phyloP scores from a whole-genome alignment of 805 yeast species.

The Candida multigemmis region DNA sequence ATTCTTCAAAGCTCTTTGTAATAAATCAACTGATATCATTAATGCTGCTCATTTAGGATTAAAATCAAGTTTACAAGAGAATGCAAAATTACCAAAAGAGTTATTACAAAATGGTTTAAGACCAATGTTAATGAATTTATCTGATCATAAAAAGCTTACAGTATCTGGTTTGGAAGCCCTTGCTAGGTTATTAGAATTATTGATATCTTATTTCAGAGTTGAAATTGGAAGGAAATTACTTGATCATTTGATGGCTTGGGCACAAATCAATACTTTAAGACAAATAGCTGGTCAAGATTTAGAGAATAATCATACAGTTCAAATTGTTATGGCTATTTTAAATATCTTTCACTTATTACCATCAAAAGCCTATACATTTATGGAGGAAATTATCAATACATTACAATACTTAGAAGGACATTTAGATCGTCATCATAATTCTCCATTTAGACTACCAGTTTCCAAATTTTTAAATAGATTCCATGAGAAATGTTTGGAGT shows the following conservation, averaged over 20 bases:
- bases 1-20: conserved; percentile 86
- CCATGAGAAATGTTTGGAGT: conserved; percentile 62
- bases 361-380: conserved; percentile 81
- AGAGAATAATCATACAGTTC: conserved; percentile 71
- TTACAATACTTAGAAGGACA: conserved; percentile 73
- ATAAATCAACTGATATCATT: conserved; percentile 76
- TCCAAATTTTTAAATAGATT: conserved; percentile 81
- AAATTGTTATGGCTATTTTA: conserved; percentile 81
- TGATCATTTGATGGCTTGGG: conserved; percentile 95
- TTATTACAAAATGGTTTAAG: conserved; percentile 88
- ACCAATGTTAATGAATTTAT: conserved; percentile 90
- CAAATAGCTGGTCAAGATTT: conserved; percentile 74
- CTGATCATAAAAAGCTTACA: conserved; percentile 86
- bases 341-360: conserved; percentile 90
- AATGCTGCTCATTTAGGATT: conserved; percentile 91
- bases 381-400: conserved; percentile 77
- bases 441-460: conserved; percentile 89
- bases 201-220: conserved; percentile 90
- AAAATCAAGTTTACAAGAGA: conserved; percentile 73
- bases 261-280: conserved; percentile 71
- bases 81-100: conserved; percentile 87
- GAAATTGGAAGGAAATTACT: conserved; percentile 90
- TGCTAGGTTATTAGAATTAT: conserved; percentile 73
- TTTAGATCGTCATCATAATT: conserved; percentile 71
- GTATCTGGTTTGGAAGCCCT: conserved; percentile 87